phyloP scores from a whole-genome alignment of 768 basidiomycete genomes.

The Pulveroboletus sp. region DNA sequence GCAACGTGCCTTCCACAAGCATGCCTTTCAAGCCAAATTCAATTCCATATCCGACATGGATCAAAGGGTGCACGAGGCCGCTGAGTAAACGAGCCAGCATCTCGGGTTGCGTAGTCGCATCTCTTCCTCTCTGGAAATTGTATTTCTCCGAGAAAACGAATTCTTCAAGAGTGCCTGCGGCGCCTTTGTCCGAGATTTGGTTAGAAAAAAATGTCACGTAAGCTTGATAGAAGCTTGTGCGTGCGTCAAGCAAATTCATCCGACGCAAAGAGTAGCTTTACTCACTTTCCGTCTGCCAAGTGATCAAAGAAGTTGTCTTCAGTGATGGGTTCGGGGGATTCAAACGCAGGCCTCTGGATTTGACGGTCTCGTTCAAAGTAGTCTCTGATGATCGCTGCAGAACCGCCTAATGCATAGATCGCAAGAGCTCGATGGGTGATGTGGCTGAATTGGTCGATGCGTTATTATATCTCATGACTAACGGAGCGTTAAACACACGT shows the following conservation, averaged over 20 bases:
- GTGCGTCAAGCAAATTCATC: no score
- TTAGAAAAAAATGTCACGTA: constrained; percentile 28
- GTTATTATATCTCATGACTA: not conserved
- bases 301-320: constrained; percentile 22
- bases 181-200: constrained; percentile 16
- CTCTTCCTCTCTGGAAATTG: constrained; percentile 19
- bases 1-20: constrained; percentile 52
- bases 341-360: constrained; percentile 22
- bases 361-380: constrained; percentile 23
- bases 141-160: constrained; percentile 32
- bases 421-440: constrained; percentile 29
- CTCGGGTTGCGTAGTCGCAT: constrained; percentile 34
- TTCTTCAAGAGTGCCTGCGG: constrained; percentile 17
- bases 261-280: not conserved
- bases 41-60: constrained; percentile 56
- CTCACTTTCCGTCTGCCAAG: constrained; percentile 27
- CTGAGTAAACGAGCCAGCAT: constrained; percentile 50
- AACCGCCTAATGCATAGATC: constrained; percentile 26
- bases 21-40: constrained; percentile 64
- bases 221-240: constrained; percentile 22
- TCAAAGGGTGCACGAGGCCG: constrained; percentile 57
- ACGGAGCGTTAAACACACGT: constrained; percentile 9
- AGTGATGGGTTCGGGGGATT: constrained; percentile 24
- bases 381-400: constrained; percentile 20
- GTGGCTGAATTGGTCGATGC: constrained; percentile 18